Evolutionary conservation across 352 stramenopile genomes (phyloP), one percentile per base, ranked within the genome.

Genomic region (Phytophthora kernoviae): DNA sequence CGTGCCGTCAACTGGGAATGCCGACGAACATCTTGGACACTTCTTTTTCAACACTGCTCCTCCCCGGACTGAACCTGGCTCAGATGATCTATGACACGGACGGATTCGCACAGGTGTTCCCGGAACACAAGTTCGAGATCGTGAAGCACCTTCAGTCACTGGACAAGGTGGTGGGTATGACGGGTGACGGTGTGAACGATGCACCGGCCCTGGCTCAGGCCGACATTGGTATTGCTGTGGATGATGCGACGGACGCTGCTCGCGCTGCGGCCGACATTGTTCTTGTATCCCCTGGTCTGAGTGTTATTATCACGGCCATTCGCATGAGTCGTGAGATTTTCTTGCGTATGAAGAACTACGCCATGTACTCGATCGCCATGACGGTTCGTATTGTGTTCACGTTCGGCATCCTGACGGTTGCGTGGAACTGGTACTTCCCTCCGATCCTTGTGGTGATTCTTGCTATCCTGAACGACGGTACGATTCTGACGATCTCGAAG

Each of bases 81-180:
- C 77, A 96, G 44, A 81, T 97, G 46, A 94, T 98, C 62, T 96
- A 90, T 57, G 75, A 96, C 55, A 93, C 91, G 24, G 93, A 98
- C 57, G 95, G 94, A 18, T 98, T 98, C 68, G 94, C 90, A 34
- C 81, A 97, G 54, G 93, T 98, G 32, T 88, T 97, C 54, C 93
- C 93, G 14, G 87, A 90, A 59, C 88, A 98, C 71, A 98, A 98
- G 72, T 91, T 92, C 53, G 86, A 97, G 67, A 91, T 97, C 51
- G 87, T 97, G 21, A 78, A 97, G 68, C 84, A 90, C 62, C 63
- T 97, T 40, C 81, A 98, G 75, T 84, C 84, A 47, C 84, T 91
- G 45, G 70, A 85, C 77, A 87, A 90, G 73, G 81, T 91, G 20
- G 79, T 87, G 9, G 80, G 82, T 33, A 94, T 95, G 86, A 93